These are phyloP conservation scores for Colletotrichum sp. DNA, from an alignment of 2,329 filamentous ascomycete species.

Conservation along the genomic window DNA sequence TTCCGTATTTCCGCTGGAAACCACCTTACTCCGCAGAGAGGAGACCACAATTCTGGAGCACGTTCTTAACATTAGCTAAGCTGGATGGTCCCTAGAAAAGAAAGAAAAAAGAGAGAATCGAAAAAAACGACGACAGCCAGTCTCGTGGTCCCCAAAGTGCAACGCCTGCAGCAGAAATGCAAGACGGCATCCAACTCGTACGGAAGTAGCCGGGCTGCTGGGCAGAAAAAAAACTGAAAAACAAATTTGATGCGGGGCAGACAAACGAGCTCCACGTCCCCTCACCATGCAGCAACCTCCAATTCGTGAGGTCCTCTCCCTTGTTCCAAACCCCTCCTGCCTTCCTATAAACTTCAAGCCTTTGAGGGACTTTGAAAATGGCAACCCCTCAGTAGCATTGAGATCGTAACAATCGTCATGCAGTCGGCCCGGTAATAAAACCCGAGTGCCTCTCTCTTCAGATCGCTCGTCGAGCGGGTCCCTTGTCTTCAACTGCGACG, in stretches of 20 bases:
- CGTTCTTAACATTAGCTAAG: not conserved
- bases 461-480: not conserved
- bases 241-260: not conserved
- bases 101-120: not conserved
- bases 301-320: not conserved
- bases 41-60: not conserved
- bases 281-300: not conserved
- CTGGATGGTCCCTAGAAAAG: not conserved
- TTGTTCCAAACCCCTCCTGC: not conserved
- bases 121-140: not conserved
- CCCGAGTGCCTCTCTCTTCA: not conserved
- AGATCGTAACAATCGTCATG: not conserved
- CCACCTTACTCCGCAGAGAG: not conserved
- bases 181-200: not conserved
- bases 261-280: not conserved
- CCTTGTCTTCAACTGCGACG: not conserved
- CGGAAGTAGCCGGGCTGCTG: conserved; percentile 22
- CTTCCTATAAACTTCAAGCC: not conserved
- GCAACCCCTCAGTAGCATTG: not conserved
- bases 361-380: not conserved
- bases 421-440: not conserved
- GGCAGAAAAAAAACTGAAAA: conserved; percentile 27
- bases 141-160: not conserved
- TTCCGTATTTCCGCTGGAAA: not conserved
- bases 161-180: not conserved